Base-by-base conservation (phyloP, 2,329 filamentous ascomycete genomes). In the Colletotrichum gloeosporioides region DNA sequence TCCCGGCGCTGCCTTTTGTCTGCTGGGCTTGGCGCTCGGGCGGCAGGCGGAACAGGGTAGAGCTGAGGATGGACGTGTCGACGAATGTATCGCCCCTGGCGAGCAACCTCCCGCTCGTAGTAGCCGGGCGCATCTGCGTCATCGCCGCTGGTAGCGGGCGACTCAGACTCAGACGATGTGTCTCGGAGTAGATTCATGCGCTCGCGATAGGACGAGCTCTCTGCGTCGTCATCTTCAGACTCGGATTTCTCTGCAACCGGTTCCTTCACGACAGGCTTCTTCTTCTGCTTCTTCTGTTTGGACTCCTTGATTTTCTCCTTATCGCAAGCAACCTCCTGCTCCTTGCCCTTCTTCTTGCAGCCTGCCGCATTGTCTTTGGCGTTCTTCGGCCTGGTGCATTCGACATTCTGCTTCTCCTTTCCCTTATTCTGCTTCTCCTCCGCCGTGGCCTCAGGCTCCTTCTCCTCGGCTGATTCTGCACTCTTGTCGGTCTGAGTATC, bases 61-160 rank as follows among this genome's bases (percentile, higher is more conserved):
- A 86, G 77, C 8, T 78, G 63, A 6, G 76, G 73, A 66, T 81
- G 81, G 61, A 86, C 77, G 75, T 84, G 79, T 8, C 80, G 73
- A 18, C 81, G 80, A 32, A 86, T 80, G 76, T 86, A 85, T 5
- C 77, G 77, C 69, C 78, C 79, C 39, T 85, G 80, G 4, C 75
- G 59, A n/a, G 63, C 77, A 31, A 78, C 77, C 27, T 83, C 79
- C 3, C 67, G 53, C 29, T 77, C 73, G 34, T 74, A 70, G 27
- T 69, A 36, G 31, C 65, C 66, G 27, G 61, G 69, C 25, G 34
- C 53, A 10, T 77, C 71, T 22, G 75, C 75, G 16, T 80, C 77
- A 44, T 70, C 76, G 27, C 36, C 66, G 29, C 78, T 74, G 34
- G 67, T 49, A 16, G 69, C 66, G 12, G 78, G 76, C 8, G 78